phyloP scores from a whole-genome alignment of 805 yeast species.

The Candida insectalens region DNA sequence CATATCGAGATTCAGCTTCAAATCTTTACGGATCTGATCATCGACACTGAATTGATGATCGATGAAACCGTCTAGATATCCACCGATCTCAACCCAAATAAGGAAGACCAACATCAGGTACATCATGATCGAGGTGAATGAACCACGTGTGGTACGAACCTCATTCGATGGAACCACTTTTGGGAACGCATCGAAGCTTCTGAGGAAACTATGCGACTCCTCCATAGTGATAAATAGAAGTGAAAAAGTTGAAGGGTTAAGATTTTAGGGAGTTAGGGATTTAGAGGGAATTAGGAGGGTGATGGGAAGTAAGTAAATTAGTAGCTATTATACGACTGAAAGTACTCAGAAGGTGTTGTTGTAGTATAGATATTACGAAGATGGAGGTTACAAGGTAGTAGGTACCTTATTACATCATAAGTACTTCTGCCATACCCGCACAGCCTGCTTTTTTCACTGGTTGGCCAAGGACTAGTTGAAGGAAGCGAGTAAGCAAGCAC shows the following conservation, averaged over 20 bases:
- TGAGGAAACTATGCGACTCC: slow-evolving; percentile 17
- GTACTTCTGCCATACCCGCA: too few species aligned
- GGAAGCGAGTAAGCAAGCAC: too few species aligned
- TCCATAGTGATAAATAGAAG: slow-evolving; percentile 9
- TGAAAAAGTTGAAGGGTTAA: background rate
- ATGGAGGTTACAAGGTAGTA: too few species aligned
- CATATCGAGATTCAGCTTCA: slow-evolving; percentile 70
- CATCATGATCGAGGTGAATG: slow-evolving; percentile 58
- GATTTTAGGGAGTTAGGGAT: too few species aligned
- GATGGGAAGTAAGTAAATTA: too few species aligned
- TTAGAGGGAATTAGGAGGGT: too few species aligned
- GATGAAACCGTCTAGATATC: slow-evolving; percentile 71
- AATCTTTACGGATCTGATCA: slow-evolving; percentile 40
- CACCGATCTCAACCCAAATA: slow-evolving; percentile 79
- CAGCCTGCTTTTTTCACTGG: too few species aligned
- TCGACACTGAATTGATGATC: slow-evolving; percentile 77
- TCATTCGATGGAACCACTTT: slow-evolving; percentile 63
- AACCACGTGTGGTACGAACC: slow-evolving; percentile 70
- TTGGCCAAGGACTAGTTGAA: too few species aligned
- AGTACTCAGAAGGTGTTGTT: too few species aligned
- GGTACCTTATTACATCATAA: too few species aligned
- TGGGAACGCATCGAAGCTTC: slow-evolving; percentile 67
- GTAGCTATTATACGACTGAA: too few species aligned
- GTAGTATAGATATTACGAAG: too few species aligned
- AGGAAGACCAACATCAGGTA: slow-evolving; percentile 54